Conservation (phyloP, 2,329 filamentous ascomycete species). For the Apiospora marii region DNA sequence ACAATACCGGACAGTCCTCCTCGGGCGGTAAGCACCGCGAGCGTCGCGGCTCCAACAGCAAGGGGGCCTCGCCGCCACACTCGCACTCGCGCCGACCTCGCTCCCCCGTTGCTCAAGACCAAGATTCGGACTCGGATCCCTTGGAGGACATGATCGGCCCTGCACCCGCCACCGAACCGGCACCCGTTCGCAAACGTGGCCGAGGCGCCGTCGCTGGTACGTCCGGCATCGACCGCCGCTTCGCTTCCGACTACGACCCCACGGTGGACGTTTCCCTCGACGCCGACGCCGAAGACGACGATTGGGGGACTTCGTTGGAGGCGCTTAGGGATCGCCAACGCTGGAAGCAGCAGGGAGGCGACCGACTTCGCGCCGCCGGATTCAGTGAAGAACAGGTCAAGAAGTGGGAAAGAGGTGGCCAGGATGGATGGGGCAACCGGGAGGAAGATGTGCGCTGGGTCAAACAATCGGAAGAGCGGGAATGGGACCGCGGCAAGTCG, state of each 20-base stretch:
- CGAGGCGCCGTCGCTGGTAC: conserved; percentile 69
- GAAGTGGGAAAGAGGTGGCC: conserved; percentile 72
- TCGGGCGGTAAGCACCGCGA: conserved; percentile 25
- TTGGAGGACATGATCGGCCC: conserved; percentile 81
- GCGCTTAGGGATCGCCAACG: conserved; percentile 80
- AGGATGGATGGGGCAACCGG: conserved; percentile 48
- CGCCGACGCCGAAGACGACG: conserved; percentile 59
- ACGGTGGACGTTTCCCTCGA: conserved; percentile 63
- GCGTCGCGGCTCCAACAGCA: conserved; percentile 17
- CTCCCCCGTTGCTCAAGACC: conserved; percentile 31
- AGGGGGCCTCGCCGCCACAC: neutral
- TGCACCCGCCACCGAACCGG: conserved; percentile 57
- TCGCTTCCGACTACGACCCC: conserved; percentile 71
- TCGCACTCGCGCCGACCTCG: conserved; percentile 26
- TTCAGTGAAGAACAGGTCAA: conserved; percentile 79
- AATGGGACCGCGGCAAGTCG: conserved; percentile 66
- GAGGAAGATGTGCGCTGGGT: conserved; percentile 77
- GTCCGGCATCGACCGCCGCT: conserved; percentile 81
- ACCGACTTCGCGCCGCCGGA: conserved; percentile 77
- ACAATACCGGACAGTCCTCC: conserved; percentile 23
- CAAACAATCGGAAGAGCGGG: conserved; percentile 69
- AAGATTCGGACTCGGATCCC: conserved; percentile 69
- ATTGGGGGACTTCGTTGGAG: conserved; percentile 85
- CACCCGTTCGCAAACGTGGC: conserved; percentile 66
- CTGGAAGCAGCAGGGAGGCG: conserved; percentile 78